Evolutionary conservation across 2,329 filamentous ascomycete species (phyloP).

Genomic region (Camillea tinctor): DNA sequence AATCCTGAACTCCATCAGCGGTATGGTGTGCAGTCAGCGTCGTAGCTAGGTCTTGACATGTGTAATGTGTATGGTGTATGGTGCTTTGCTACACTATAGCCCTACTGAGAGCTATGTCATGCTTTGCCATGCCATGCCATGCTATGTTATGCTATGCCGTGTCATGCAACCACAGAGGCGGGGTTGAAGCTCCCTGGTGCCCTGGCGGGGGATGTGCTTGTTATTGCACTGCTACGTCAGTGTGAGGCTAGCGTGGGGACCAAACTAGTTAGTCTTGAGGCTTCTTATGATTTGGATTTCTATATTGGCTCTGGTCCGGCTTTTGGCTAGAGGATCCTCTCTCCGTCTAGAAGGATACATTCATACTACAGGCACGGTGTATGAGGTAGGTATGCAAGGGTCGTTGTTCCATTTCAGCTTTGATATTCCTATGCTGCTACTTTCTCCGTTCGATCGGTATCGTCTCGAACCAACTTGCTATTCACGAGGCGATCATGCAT

Average conservation of each 20-base stretch:
- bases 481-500: not conserved
- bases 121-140: too few relatives aligned
- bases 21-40: constrained; percentile 19
- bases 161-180: not conserved
- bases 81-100: not conserved
- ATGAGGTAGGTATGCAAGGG: not conserved
- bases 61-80: too few relatives aligned
- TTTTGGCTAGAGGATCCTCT: not conserved
- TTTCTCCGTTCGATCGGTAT: not conserved
- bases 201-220: constrained; percentile 16
- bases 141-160: not conserved
- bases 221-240: constrained; percentile 11
- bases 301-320: not conserved
- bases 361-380: not conserved
- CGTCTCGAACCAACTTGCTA: too few relatives aligned
- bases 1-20: constrained; percentile 11
- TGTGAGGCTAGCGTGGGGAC: constrained; percentile 5
- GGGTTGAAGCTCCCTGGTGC: not conserved
- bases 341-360: not conserved
- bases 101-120: not conserved
- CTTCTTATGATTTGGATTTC: constrained; percentile 12
- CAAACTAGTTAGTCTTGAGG: not conserved
- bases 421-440: not conserved
- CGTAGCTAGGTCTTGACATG: constrained; percentile 1
- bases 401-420: not conserved